Evolutionary conservation across 768 basidiomycete species (phyloP).

Genomic region (Phylloporus sp.): DNA sequence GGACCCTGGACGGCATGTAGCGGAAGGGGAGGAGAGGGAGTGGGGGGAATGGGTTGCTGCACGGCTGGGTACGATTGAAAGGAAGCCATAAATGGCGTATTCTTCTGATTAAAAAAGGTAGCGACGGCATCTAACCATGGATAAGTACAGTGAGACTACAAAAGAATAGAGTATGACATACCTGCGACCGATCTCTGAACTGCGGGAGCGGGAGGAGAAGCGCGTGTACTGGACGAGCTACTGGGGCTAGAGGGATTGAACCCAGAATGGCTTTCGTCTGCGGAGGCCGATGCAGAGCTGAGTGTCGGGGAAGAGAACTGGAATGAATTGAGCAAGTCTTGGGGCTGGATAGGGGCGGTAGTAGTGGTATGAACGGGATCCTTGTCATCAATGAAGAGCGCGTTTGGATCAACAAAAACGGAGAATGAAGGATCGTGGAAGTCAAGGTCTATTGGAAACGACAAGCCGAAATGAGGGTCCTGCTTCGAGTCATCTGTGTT

Average conservation of each 20-base stretch:
- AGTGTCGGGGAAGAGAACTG: conserved; percentile 37
- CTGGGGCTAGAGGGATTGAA: conserved; percentile 24
- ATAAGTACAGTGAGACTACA: background rate
- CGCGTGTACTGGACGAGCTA: conserved; percentile 27
- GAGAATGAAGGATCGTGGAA: conserved; percentile 43
- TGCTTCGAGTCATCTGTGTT: conserved; percentile 35
- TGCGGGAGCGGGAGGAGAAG: conserved; percentile 28
- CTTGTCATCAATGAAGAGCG: conserved; percentile 46
- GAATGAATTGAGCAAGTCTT: conserved; percentile 31
- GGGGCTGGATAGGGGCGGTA: conserved; percentile 23
- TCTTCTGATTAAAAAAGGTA: conserved; percentile 16
- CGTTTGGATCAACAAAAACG: conserved; percentile 61
- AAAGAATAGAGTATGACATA: conserved; percentile 1
- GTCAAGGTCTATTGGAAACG: conserved; percentile 56
- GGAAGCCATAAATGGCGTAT: conserved; percentile 29
- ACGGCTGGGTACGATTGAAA: conserved; percentile 30
- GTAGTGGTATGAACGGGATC: conserved; percentile 10
- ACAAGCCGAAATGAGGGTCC: conserved; percentile 37
- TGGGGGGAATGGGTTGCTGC: conserved; percentile 28
- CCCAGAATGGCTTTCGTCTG: conserved; percentile 25
- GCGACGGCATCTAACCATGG: conserved; percentile 23
- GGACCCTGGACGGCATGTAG: conserved; percentile 21
- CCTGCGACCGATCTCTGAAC: conserved; percentile 22
- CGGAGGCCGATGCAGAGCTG: conserved; percentile 31
- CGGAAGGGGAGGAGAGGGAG: conserved; percentile 40